Evolutionary conservation across 1,284 basidiomycete species (phyloP), one percentile per base, ranked within the genome.

Genomic region (Serendipita sp.): DNA sequence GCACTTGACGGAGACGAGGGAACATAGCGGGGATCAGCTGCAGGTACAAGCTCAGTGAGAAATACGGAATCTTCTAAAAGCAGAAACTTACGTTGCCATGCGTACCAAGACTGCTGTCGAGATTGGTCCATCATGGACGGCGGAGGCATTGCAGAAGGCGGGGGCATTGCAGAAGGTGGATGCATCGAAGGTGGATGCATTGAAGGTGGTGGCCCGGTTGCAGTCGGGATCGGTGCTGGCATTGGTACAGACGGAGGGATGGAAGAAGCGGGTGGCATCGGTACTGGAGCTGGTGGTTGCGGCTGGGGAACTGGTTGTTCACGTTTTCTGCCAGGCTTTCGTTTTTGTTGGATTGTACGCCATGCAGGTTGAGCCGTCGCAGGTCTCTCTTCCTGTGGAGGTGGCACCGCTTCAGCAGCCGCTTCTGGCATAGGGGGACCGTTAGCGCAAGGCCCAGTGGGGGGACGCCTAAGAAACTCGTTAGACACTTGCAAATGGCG

Each of bases 21-120:
- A 2, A 78, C 75, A 53, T 76, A 69, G 26, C 66, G 68, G 6
- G 77, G 76, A 68, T 82, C 75, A 34, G 83, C 82, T 81, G 67
- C 61, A 41, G 32, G 66, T 10, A 68, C 60, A 34, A 32, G 38
- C 29, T 58, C 38, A 38, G 6, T 34, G 62, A 65, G 38, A 41
- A 63, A 62, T 35, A 63, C 32, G 6, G 50, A 53, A 26, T 63
- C 61, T 60, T 53, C 62, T 53, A n/a, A 8, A 63, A 29, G 65
- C 55, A 3, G 60, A 29, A 15, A 75, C 84, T 74, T 68, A 88
- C 85, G 84, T 72, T 79, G 82, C 85, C 86, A 88, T 53, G 81
- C 80, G 47, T 76, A 77, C 84, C 85, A 85, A 3, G 81, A 81
- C 41, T 70, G 70, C 22, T 72, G 71, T 69, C 76, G 76, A 64